phyloP scores from a whole-genome alignment of 2,329 filamentous ascomycete species.

The Ascochyta viciae-villosae region DNA sequence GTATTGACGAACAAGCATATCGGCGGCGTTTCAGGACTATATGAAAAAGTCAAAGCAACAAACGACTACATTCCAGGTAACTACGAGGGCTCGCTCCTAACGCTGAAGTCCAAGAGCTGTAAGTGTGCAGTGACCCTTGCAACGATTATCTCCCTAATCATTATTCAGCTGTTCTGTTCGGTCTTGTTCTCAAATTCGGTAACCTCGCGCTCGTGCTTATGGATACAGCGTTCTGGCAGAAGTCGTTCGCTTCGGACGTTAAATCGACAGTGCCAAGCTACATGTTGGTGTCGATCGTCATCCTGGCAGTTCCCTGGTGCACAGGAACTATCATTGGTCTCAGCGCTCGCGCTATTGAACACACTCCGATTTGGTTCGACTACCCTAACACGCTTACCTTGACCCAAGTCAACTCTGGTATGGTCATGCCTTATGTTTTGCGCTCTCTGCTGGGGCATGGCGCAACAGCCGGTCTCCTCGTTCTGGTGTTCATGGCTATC shows the following conservation, averaged over 20 bases:
- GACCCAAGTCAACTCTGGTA: conserved; percentile 21
- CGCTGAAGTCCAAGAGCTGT: conserved; percentile 70
- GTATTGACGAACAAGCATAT: conserved; percentile 15
- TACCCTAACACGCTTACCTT: conserved; percentile 36
- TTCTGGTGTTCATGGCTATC: conserved; percentile 56
- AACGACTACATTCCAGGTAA: conserved; percentile 76
- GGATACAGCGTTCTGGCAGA: conserved; percentile 23
- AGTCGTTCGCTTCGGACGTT: conserved; percentile 21
- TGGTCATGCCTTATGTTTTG: conserved; percentile 29
- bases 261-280: conserved; percentile 20
- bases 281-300: conserved; percentile 16
- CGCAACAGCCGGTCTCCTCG: conserved; percentile 24
- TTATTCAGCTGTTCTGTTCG: conserved; percentile 12
- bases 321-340: conserved; percentile 53
- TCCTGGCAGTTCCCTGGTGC: conserved; percentile 21
- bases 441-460: conserved; percentile 27
- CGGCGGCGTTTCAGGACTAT: conserved; percentile 11
- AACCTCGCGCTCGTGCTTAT: conserved; percentile 22
- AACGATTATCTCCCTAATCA: neutral
- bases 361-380: conserved; percentile 50
- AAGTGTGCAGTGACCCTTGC: neutral
- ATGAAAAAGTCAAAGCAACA: conserved; percentile 60
- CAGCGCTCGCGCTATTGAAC: conserved; percentile 49
- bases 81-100: conserved; percentile 77
- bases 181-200: conserved; percentile 18